Percentiles rank a stretch among this genome's conserved stretches.
Conservation (phyloP, 2,329 filamentous ascomycete genomes). For the Bimuria novae-zelandiae region DNA sequence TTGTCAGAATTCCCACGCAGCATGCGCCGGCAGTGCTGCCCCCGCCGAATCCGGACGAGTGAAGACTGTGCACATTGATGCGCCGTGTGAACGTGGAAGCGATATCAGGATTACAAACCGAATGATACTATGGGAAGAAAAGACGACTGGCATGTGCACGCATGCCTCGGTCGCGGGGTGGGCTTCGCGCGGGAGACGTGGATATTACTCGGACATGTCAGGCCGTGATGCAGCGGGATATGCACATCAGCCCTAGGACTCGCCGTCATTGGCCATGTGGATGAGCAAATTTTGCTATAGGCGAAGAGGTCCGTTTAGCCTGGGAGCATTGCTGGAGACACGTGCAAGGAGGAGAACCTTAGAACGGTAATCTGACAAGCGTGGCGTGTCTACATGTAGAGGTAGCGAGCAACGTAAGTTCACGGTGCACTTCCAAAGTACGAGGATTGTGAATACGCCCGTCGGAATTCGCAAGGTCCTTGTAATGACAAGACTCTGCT, state of each 20-base stretch:
- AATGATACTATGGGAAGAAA: not conserved
- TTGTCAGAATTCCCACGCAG: constrained; percentile 83
- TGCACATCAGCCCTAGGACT: constrained; percentile 5
- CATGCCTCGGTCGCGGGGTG: not conserved
- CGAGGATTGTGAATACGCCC: too few species aligned
- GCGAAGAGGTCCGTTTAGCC: constrained; percentile 9
- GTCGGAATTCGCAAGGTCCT: too few species aligned
- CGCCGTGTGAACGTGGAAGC: not conserved
- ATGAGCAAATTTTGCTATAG: constrained; percentile 2
- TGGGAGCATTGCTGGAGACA: not conserved
- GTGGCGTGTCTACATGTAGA: too few species aligned
- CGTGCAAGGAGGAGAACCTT: not conserved
- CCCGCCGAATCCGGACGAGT: constrained; percentile 42
- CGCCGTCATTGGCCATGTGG: constrained; percentile 8
- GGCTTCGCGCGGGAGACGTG: too few species aligned
- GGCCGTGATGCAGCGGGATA: constrained; percentile 10
- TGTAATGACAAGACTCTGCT: too few species aligned
- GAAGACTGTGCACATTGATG: constrained; percentile 15
- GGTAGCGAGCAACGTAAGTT: too few species aligned
- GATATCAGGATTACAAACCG: not conserved
- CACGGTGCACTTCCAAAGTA: too few species aligned
- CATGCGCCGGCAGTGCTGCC: constrained; percentile 54
- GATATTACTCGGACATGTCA: not conserved
- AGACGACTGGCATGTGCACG: not conserved
- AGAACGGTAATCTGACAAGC: too few species aligned